Evolutionary conservation across 2,329 filamentous ascomycete genomes (phyloP), one percentile per base, ranked within the genome.

Genomic region (Neopestalotiopsis rosae): DNA sequence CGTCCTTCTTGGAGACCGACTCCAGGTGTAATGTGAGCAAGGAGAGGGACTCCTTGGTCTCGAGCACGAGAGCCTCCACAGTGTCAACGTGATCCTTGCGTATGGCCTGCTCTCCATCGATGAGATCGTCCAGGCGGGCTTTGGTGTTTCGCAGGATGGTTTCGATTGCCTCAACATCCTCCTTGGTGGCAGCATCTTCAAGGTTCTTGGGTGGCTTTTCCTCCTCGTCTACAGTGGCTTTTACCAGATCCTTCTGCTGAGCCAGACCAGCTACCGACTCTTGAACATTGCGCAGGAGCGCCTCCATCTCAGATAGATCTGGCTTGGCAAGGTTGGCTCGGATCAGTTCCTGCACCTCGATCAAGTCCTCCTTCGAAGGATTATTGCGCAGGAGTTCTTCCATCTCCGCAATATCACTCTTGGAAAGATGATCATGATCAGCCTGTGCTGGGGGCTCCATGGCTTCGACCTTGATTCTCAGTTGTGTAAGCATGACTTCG

Each of bases 91-190:
- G 88, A 42, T 91, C 89, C 74, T 90, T 91, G 67, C 86, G 86
- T 10, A 94, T 90, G 2, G 89, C 84, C 68, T 92, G 90, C 42
- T 94, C 92, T 3, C 90, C 87, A 65, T 95, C 88, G 64, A 97
- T 88, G 24, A 89, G 79, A 69, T 97, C 94, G 69, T 98, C 95
- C 10, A 98, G 84, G 61, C 93, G 93, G 5, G 91, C 90, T 78
- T 98, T 98, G 40, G 94, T 95, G 78, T 97, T 97, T 57, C 92
- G 90, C 13, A 98, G 86, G 63, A 98, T 90, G 0, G 92, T 97
- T 79, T 98, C 95, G 69, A 98, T 95, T 12, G 94, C 94, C 70
- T 95, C 90, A 0, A 95, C 93, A 74, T 98, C 95, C 72, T 97
- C 94, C 77, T 93, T 93, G 40, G 86, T 90, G 5, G 92, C 90